These are phyloP conservation scores for Pseudisothecium myosuroides DNA, from an alignment of 225 moss, liverwort and hornwort genomes.

Conservation along the genomic window DNA sequence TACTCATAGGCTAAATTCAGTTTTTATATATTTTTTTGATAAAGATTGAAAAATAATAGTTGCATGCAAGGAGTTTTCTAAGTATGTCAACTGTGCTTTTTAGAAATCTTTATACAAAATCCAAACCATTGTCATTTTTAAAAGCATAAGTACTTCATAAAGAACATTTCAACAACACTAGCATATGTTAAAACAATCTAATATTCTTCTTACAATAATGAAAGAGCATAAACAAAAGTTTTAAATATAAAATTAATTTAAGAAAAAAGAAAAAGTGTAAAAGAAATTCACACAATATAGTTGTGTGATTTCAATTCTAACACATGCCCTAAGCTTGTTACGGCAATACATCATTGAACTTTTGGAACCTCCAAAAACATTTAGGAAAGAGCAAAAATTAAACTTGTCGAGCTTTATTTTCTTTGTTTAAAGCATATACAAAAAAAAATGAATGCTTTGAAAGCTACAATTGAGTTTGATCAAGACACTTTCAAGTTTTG, in stretches of 20 bases:
- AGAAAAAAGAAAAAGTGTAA: neutral
- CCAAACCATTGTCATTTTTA: too few species aligned
- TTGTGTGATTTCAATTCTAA: neutral
- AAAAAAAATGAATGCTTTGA: too few species aligned
- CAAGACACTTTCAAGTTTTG: too few species aligned
- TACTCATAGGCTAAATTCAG: neutral
- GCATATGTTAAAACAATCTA: neutral
- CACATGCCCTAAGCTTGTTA: neutral
- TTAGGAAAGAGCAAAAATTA: too few species aligned
- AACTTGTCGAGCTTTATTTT: too few species aligned
- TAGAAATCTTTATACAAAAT: too few species aligned
- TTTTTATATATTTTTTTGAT: neutral
- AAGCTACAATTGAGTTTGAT: neutral
- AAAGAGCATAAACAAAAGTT: rapidly evolving
- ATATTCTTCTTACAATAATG: neutral
- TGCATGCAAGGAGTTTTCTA: too few species aligned
- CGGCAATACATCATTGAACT: neutral
- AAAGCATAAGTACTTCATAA: too few species aligned
- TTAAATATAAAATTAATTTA: neutral
- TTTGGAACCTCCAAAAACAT: too few species aligned
- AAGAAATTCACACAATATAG: neutral
- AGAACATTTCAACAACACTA: neutral
- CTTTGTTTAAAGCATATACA: too few species aligned
- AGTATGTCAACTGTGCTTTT: too few species aligned
- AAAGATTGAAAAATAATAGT: neutral